Percentiles rank a stretch among this genome's conserved stretches.
phyloP scores from a whole-genome alignment of 371 early-diverging fungal species.

The Blyttiomyces sp. region DNA sequence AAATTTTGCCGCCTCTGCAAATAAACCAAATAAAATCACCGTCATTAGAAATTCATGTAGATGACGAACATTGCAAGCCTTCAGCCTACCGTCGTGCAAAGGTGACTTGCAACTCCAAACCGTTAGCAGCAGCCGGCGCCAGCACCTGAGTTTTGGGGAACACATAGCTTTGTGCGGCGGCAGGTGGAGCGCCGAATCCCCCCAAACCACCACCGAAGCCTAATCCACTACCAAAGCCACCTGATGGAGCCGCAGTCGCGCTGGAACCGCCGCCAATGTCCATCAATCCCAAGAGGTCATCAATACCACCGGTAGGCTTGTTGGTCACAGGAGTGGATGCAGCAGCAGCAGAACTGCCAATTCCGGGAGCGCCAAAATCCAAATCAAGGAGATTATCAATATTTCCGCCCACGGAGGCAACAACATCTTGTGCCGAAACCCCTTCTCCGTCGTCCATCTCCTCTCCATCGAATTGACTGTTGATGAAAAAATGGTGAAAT shows the following conservation, averaged over 20 bases:
- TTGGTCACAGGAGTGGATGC: background rate
- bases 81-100: conserved; percentile 22
- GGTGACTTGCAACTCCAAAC: conserved; percentile 34
- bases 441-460: conserved; percentile 30
- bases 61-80: background rate
- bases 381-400: conserved; percentile 60
- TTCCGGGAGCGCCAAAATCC: conserved; percentile 47
- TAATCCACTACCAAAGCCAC: background rate
- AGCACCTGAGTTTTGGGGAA: conserved; percentile 26
- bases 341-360: conserved; percentile 1
- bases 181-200: conserved; percentile 1
- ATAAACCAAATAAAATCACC: background rate
- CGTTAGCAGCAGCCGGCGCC: conserved; percentile 25
- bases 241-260: background rate
- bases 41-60: background rate
- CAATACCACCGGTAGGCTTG: conserved; percentile 19
- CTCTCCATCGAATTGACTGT: too few species aligned
- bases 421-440: conserved; percentile 33
- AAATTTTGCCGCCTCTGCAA: conserved; percentile 41
- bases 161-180: background rate
- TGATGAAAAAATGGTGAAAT: too few species aligned
- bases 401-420: conserved; percentile 39
- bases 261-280: conserved; percentile 8
- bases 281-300: conserved; percentile 38
- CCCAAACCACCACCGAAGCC: background rate